A percentile compares a stretch with the other conserved stretches of the same genome.
Evolutionary conservation across 352 stramenopile species (phyloP).

Genomic region (Peronospora farinosa): DNA sequence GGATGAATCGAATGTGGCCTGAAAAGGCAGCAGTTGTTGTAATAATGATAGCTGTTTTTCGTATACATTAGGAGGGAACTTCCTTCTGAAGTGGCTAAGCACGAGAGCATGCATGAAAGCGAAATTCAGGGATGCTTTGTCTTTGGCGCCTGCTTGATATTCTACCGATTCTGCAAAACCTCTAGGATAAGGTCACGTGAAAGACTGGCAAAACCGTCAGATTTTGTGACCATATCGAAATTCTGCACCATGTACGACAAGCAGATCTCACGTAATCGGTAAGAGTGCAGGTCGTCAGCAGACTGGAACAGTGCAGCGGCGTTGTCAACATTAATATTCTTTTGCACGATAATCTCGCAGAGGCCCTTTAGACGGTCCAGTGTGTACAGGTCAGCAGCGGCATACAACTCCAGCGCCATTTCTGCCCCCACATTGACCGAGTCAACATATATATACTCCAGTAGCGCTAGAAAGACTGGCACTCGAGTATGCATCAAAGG

Average conservation of each 20-base stretch:
- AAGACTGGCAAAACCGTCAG: conserved; percentile 78
- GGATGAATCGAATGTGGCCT: conserved; percentile 20
- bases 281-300: conserved; percentile 78
- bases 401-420: conserved; percentile 92
- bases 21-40: conserved; percentile 10
- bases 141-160: conserved; percentile 14
- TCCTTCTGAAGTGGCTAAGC: conserved; percentile 15
- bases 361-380: conserved; percentile 90
- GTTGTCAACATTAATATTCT: conserved; percentile 85
- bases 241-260: conserved; percentile 86
- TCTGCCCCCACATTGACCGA: conserved; percentile 88
- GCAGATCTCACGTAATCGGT: conserved; percentile 84
- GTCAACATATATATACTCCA: conserved; percentile 97
- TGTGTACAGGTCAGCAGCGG: conserved; percentile 91
- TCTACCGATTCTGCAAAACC: conserved; percentile 80
- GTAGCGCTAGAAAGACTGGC: conserved; percentile 89
- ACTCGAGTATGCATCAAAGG: conserved; percentile 84
- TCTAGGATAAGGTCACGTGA: conserved; percentile 87
- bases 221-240: conserved; percentile 90
- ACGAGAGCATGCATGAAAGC: conserved; percentile 16
- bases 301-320: conserved; percentile 78
- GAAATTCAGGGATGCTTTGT: conserved; percentile 17
- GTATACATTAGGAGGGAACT: conserved; percentile 29
- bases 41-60: conserved; percentile 36
- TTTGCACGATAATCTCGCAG: conserved; percentile 87